A percentile compares a stretch with the other conserved stretches of the same genome.
phyloP scores from a whole-genome alignment of 140 eudicot genomes.

The Anethum foeniculum region DNA sequence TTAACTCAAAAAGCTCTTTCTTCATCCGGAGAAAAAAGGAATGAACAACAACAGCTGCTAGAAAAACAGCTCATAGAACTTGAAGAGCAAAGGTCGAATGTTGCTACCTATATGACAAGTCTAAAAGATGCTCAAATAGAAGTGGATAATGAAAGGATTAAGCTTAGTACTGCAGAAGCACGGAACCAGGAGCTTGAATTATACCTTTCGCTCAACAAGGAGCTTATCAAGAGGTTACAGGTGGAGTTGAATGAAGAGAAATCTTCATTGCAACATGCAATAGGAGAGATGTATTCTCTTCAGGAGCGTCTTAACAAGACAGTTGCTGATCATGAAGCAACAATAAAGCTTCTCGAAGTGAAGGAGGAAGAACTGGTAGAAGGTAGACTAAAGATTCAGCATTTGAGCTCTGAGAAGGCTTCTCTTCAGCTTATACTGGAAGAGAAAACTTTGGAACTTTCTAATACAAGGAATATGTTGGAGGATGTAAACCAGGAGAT shows the following conservation, averaged over 20 bases:
- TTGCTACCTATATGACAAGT: constrained; percentile 40
- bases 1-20: constrained; percentile 58
- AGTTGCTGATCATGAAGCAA: constrained; percentile 36
- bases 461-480: constrained; percentile 36
- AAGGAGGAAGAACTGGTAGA: constrained; percentile 77
- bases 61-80: constrained; percentile 52
- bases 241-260: constrained; percentile 43
- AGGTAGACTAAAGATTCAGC: constrained; percentile 70
- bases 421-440: constrained; percentile 48
- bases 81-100: constrained; percentile 38
- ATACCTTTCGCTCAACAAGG: constrained; percentile 55
- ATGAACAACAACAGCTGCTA: constrained; percentile 51
- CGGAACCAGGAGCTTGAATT: constrained; percentile 60
- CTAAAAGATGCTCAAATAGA: constrained; percentile 55
- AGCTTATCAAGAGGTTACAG: constrained; percentile 46
- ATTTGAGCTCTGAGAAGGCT: constrained; percentile 42
- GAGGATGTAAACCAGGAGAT: constrained; percentile 54
- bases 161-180: constrained; percentile 61
- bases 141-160: constrained; percentile 68
- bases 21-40: constrained; percentile 51
- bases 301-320: constrained; percentile 46
- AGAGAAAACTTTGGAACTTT: constrained; percentile 57
- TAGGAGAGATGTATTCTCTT: constrained; percentile 39
- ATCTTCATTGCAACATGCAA: constrained; percentile 40
- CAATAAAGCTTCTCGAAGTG: constrained; percentile 35